Evolutionary conservation across 192 early-diverging fungal genomes (phyloP).

Genomic region (Gaertneriomyces semiglobifer): DNA sequence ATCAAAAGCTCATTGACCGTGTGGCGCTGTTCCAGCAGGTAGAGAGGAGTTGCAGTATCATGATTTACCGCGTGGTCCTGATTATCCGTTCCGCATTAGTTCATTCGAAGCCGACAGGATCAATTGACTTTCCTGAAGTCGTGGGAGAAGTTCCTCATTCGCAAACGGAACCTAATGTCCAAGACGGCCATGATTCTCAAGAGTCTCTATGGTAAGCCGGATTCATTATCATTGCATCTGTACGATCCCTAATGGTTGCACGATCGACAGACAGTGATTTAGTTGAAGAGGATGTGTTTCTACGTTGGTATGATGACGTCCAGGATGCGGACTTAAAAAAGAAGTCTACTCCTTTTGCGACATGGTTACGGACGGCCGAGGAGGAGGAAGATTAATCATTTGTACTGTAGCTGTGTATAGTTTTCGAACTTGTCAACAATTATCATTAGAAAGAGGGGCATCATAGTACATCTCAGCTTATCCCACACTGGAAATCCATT

Average conservation of each 20-base stretch:
- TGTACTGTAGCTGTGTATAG: neutral
- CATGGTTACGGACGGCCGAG: slow-evolving; percentile 79
- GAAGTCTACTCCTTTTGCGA: slow-evolving; percentile 63
- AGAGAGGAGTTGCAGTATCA: too few species aligned
- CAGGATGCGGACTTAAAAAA: slow-evolving; percentile 54
- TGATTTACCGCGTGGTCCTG: neutral
- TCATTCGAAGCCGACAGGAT: slow-evolving; percentile 56
- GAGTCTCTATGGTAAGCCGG: slow-evolving; percentile 57
- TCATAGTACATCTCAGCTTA: too few species aligned
- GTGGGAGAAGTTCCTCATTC: slow-evolving; percentile 57
- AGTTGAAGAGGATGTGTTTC: slow-evolving; percentile 76
- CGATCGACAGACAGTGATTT: slow-evolving; percentile 47
- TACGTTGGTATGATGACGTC: slow-evolving; percentile 60
- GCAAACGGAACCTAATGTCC: slow-evolving; percentile 43
- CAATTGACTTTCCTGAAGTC: slow-evolving; percentile 55
- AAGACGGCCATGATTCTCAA: slow-evolving; percentile 64
- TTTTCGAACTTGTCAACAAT: neutral
- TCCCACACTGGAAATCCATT: too few species aligned
- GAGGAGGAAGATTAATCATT: slow-evolving; percentile 59
- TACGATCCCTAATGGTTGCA: neutral
- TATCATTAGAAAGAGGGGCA: neutral
- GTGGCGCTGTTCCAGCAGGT: slow-evolving; percentile 33
- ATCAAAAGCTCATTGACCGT: slow-evolving; percentile 24
- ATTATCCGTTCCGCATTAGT: slow-evolving; percentile 36
- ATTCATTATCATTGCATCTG: neutral